Conservation (phyloP, 1,139 yeast species). For the Blastobotrys indianensis region DNA sequence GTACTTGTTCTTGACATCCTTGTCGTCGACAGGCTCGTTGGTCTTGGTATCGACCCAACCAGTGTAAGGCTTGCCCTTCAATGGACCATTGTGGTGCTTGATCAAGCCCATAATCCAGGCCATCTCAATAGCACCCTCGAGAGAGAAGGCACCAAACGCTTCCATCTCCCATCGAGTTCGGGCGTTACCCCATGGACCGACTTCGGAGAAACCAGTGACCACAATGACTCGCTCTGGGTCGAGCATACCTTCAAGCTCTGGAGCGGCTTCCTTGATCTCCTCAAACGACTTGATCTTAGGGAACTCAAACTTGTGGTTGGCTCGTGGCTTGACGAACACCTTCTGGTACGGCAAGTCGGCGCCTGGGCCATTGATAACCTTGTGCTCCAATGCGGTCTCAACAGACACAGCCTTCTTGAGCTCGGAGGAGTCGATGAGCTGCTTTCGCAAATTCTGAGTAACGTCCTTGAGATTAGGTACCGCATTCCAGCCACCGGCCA, state of each 20-base stretch:
- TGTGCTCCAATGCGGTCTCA: conserved; percentile 89
- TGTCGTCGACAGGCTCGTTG: conserved; percentile 87
- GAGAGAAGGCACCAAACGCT: conserved; percentile 88
- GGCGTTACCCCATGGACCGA: conserved; percentile 99
- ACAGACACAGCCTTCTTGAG: conserved; percentile 92
- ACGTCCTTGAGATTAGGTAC: conserved; percentile 86
- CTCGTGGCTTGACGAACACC: conserved; percentile 80
- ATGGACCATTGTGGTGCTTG: conserved; percentile 86
- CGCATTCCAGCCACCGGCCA: conserved; percentile 97
- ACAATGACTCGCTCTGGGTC: conserved; percentile 90
- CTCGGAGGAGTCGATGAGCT: conserved; percentile 79
- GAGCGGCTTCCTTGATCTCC: conserved; percentile 60
- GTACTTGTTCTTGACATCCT: conserved; percentile 85
- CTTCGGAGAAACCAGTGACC: conserved; percentile 96
- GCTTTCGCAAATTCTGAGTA: conserved; percentile 74
- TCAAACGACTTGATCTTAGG: conserved; percentile 76
- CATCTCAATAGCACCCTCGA: conserved; percentile 98
- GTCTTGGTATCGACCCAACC: conserved; percentile 98
- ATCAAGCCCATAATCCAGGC: conserved; percentile 99
- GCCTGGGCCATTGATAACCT: conserved; percentile 81
- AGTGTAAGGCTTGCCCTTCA: conserved; percentile 80
- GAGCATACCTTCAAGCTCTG: conserved; percentile 80
- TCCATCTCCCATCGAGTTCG: conserved; percentile 99
- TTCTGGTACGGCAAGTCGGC: conserved; percentile 82
- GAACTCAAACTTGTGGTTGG: conserved; percentile 91